Evolutionary conservation across 345 rosid genomes (phyloP), one percentile per base, ranked within the genome.

Genomic region (Iberis pinnata): DNA sequence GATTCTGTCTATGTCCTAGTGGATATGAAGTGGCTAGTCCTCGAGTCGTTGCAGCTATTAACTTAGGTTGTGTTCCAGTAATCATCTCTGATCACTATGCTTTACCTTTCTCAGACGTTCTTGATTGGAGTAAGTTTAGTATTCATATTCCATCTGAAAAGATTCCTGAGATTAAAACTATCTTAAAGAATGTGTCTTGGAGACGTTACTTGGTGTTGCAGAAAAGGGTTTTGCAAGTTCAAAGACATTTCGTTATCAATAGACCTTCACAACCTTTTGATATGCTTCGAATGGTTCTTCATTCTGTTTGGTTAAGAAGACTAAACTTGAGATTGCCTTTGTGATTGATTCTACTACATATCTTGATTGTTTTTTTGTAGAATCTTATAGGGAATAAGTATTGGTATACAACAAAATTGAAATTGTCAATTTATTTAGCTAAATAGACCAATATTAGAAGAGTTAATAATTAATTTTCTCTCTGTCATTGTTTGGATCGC

Each of bases 1-100:
- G 57, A 67, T 79, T 73, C 43, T 79, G 84, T 57, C 58, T 79
- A 7, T 73, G 84, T 64, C 81, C 81, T 15, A 76, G 84, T 18
- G 84, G 84, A 24, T 76, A 38, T 12, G 81, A 79, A 65, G 84
- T 79, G 1, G 81, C 84, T 7, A 76, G 79, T 42, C 84, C 79
- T 2, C 63, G 81, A 42, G 32, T 74, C 19, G 81, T 72, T 5
- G 79, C 73, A 53, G 57, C 81, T 9, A 72, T 76, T 19, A 46
- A 62, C 44, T 62, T 65, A 2, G 79, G 79, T 12, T 79, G 84
- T 43, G 65, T 79, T 49, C 81, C 81, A 1, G 78, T 76, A 31
- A 49, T 79, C 16, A 67, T 79, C 18, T 74, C 84, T 4, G 72
- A 76, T 24, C 18, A 72, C 18, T 79, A 76, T 24, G 35, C 75